Base-by-base conservation (phyloP, 352 stramenopile species). In the Phytophthora cactorum region DNA sequence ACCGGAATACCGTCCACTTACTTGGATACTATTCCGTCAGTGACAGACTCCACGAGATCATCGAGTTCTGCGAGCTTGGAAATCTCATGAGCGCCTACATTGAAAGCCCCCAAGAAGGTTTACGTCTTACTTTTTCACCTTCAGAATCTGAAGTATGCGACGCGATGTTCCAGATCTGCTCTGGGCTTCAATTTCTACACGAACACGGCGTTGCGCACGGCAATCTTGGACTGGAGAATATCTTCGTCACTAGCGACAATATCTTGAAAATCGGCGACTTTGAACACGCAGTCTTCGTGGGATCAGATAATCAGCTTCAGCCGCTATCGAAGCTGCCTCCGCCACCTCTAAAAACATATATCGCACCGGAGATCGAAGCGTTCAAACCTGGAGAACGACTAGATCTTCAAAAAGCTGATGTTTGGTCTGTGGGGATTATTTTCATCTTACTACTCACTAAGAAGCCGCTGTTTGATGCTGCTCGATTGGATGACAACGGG, bases 131-230 rank as follows among this genome's bases (percentile, higher is more conserved):
- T 8, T 74, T 72, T 7, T 52, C 68, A 0, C 77, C 76, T 5
- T 72, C 65, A 0, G 81, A 88, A 65, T 50, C 50, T 7, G 78
- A 90, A 45, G 68, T 87, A n/a, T 79, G 77, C 9, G 70, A 85
- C 38, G 66, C 67, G 15, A 85, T 93, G 72, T 76, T 74, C 32
- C 91, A 98, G 69, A 98, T 98, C 77, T 88, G 95, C 58, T 91
- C 86, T 0, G 82, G 74, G 0, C 66, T 92, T 0, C 68, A 71
- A 1, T 90, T 79, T 63, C 56, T 93, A 25, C 86, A 93, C 49
- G 45, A 59, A 22, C 76, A 90, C 36, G 84, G 84, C 36, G 53
- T 92, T 36, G 86, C 74, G 3, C 86, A 93, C 51, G 65, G 86
- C 17, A 86, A 93, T 51, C 56, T 93, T 36, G 78, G 83, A 27